Conservation (phyloP, 2,329 filamentous ascomycete genomes). For the Fusarium sp. region DNA sequence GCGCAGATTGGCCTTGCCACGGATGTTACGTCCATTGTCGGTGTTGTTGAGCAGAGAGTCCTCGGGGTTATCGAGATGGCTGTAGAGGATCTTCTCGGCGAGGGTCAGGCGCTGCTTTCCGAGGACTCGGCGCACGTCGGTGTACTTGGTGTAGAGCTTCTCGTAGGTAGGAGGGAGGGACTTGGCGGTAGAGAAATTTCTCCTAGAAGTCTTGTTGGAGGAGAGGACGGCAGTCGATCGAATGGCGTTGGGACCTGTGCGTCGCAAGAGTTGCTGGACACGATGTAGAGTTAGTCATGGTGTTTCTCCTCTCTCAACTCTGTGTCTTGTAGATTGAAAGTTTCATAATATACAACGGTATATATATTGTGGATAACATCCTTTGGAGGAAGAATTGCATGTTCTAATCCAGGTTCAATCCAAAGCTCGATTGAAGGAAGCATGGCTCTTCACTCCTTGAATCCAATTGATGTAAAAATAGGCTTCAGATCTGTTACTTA, state of each 20-base stretch:
- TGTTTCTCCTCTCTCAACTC: neutral
- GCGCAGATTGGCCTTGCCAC: constrained; percentile 92
- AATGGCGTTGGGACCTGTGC: constrained; percentile 51
- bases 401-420: neutral
- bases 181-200: constrained; percentile 56
- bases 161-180: constrained; percentile 78
- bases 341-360: neutral
- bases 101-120: constrained; percentile 79
- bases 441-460: neutral
- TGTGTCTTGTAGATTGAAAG: neutral
- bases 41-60: constrained; percentile 87
- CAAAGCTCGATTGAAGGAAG: neutral
- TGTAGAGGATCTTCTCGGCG: constrained; percentile 98
- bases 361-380: neutral
- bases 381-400: neutral
- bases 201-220: constrained; percentile 52
- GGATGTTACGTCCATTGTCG: constrained; percentile 84
- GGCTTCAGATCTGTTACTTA: constrained; percentile 44
- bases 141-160: constrained; percentile 82
- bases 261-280: constrained; percentile 55
- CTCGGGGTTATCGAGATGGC: constrained; percentile 89
- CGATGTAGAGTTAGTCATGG: constrained; percentile 20
- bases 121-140: constrained; percentile 79
- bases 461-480: constrained; percentile 17
- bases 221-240: constrained; percentile 44